These are phyloP conservation scores for Leccinum solheimii DNA, from an alignment of 1,284 basidiomycete species.

Conservation along the genomic window DNA sequence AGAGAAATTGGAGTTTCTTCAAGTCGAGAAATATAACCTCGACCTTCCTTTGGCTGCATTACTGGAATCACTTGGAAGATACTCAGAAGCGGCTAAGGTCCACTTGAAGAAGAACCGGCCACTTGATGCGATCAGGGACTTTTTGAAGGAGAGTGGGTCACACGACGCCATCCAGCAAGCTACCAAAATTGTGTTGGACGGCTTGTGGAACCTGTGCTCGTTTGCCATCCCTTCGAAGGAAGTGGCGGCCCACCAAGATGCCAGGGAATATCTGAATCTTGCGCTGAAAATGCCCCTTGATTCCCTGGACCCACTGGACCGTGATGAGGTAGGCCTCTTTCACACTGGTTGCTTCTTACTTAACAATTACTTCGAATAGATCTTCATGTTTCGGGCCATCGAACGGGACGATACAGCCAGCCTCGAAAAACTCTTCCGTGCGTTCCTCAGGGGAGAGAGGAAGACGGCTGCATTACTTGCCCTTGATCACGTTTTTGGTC, in stretches of 20 bases:
- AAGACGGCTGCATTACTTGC: conserved; percentile 24
- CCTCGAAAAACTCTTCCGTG: conserved; percentile 8
- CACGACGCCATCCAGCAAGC: conserved; percentile 35
- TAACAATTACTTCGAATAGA: conserved; percentile 9
- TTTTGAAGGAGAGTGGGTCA: conserved; percentile 40
- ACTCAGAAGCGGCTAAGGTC: conserved; percentile 55
- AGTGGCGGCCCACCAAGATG: conserved; percentile 8
- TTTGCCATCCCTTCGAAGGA: conserved; percentile 21
- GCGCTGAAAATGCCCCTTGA: conserved; percentile 16
- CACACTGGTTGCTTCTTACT: background rate
- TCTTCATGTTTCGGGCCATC: conserved; percentile 30
- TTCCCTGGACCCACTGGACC: conserved; percentile 18
- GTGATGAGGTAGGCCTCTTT: conserved; percentile 14
- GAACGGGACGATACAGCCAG: conserved; percentile 5
- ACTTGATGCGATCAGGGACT: conserved; percentile 49
- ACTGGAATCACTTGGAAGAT: conserved; percentile 47
- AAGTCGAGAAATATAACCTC: conserved; percentile 48
- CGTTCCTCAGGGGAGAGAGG: conserved; percentile 12
- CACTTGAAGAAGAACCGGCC: conserved; percentile 51
- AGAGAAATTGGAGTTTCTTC: conserved; percentile 55
- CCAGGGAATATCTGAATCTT: conserved; percentile 18
- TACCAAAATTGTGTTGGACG: conserved; percentile 27
- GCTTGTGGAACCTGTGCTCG: conserved; percentile 27
- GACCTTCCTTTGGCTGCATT: conserved; percentile 50
- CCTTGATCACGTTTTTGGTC: conserved; percentile 27